A percentile compares a stretch with the other conserved stretches of the same genome.
These are phyloP conservation scores for Cutaneotrichosporon sp. DNA, from an alignment of 1,284 basidiomycete species.

Conservation along the genomic window DNA sequence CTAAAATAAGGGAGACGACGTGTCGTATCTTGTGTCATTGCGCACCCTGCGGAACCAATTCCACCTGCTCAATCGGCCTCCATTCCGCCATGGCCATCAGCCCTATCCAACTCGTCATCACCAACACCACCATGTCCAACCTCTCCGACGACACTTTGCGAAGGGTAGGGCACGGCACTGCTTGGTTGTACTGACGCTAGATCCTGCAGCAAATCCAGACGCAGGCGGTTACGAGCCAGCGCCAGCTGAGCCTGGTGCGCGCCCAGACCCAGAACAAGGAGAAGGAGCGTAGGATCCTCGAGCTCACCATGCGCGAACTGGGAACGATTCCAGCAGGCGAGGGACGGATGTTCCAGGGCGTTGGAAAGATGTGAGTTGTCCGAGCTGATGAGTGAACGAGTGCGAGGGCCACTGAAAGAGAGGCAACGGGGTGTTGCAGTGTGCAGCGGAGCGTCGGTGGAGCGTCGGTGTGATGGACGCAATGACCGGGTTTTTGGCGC, in stretches of 20 bases:
- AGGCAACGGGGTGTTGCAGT: too few species aligned
- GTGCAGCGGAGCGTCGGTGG: too few species aligned
- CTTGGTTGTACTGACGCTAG: too few species aligned
- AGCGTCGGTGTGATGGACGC: too few species aligned
- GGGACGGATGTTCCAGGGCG: slow-evolving; percentile 78
- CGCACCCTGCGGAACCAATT: too few species aligned
- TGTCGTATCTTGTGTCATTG: too few species aligned
- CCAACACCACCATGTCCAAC: slow-evolving; percentile 56
- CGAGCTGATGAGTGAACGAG: too few species aligned
- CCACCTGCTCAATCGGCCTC: too few species aligned
- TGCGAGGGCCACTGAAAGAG: too few species aligned
- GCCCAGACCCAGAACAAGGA: slow-evolving; percentile 75
- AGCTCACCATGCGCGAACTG: slow-evolving; percentile 62
- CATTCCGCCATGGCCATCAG: not conserved
- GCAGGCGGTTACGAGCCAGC: slow-evolving; percentile 73
- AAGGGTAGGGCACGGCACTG: too few species aligned
- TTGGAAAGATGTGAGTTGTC: slow-evolving; percentile 76
- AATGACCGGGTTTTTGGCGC: too few species aligned
- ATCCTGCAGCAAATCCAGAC: slow-evolving; percentile 85
- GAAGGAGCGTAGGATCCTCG: slow-evolving; percentile 76
- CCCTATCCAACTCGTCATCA: not conserved
- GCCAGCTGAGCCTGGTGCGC: slow-evolving; percentile 62
- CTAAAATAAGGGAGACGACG: too few species aligned
- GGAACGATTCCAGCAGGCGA: slow-evolving; percentile 46
- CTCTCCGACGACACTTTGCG: slow-evolving; percentile 79